Evolutionary conservation across 202 grass and related monocot species (phyloP).

Genomic region (Tripidium arundinaceum): DNA sequence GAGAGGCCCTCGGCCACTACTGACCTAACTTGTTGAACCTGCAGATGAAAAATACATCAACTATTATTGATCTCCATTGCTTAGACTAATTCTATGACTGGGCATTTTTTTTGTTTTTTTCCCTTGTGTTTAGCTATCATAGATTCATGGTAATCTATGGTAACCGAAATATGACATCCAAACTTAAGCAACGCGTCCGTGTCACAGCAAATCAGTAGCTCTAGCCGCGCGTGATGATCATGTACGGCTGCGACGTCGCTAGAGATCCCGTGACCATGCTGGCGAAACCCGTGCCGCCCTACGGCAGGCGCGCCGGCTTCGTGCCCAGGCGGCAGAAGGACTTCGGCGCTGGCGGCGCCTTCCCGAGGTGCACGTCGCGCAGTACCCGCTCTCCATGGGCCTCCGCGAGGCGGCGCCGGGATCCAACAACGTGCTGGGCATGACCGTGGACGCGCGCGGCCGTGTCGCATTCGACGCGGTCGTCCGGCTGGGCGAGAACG

Average conservation of each 20-base stretch:
- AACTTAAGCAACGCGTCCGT: not conserved
- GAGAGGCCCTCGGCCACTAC: no score
- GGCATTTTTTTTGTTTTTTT: no score
- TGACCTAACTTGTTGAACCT: no score
- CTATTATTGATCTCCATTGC: no score
- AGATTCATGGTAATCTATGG: no score
- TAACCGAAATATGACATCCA: no score
- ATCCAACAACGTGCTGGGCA: constrained; percentile 28
- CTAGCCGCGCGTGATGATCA: not conserved
- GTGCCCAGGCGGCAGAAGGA: constrained; percentile 44
- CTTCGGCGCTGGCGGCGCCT: constrained; percentile 45
- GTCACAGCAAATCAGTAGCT: not conserved
- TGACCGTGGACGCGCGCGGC: constrained; percentile 41
- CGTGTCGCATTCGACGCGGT: constrained; percentile 49
- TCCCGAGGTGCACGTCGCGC: constrained; percentile 35
- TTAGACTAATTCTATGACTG: no score
- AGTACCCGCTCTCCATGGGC: constrained; percentile 47
- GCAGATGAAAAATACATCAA: no score
- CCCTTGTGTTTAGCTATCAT: no score
- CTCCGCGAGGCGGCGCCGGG: constrained; percentile 12
- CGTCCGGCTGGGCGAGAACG: constrained; percentile 48
- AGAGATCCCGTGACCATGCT: not conserved
- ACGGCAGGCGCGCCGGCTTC: constrained; percentile 45
- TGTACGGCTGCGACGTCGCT: not conserved
- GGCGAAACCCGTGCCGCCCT: constrained; percentile 18